Base-by-base conservation (phyloP, 805 yeast genomes). In the Kuraishia capsulata region DNA sequence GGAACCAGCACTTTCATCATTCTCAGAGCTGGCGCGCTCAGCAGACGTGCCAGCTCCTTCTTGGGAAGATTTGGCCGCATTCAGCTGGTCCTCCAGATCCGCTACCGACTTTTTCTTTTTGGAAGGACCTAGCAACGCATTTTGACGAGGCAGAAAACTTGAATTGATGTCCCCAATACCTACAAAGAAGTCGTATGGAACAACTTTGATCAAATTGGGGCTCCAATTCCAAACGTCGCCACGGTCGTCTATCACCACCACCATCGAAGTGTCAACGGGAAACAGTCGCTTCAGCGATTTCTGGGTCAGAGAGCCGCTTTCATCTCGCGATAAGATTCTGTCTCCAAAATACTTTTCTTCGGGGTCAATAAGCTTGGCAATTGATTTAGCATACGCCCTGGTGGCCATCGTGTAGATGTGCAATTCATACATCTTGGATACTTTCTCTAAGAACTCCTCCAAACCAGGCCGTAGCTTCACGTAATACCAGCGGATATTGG, bases 211-310 rank as follows among this genome's bases (percentile, higher is more conserved):
- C 49, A 92, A 64, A 54, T 92, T 89, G 10, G 82, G 78, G 47
- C 87, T 84, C 98, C 98, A 92, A 52, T 84, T 85, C 98, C 98
- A 92, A 17, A 92, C 98, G 57, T 92, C 98, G 3, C 97, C 98
- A 55, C 98, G 73, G 57, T 92, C 98, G 58, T 92, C 98, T 42
- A 92, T 92, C 34, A 92, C 81, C 2, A 85, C 92, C 24, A 92
- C 98, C 95, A 92, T 83, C 14, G 95, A 81, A 19, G 95, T 95
- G 47, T 90, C 96, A 2, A 90, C 95, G 0, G 98, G 98, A 51
- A 92, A 92, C 39, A 92, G 66, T 44, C 97, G 67, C 51, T 83
- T 81, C 43, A 92, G 65, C 28, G 90, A 85, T 54, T 92, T 92
- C 47, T 85, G 95, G 2, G 96, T 81, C 44, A 90, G 61, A 4